Conservation (phyloP, 176 grass and related monocot genomes). For the Eremochloa ophiuroides region DNA sequence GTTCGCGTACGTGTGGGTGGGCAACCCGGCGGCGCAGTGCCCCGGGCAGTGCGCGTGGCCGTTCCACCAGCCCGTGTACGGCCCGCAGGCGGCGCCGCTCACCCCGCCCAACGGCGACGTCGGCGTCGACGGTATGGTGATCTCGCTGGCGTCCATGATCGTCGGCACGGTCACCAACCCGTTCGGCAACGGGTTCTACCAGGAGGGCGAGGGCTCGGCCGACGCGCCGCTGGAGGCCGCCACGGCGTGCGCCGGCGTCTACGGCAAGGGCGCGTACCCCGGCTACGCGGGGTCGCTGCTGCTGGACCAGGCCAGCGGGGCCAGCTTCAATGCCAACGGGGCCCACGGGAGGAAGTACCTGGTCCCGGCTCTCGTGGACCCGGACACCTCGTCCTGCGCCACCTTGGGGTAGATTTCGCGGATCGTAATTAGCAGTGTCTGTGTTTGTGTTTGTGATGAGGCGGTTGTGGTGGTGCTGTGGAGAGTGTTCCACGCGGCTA, state of each 20-base stretch:
- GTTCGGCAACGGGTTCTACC: conserved; percentile 76
- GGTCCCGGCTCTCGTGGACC: conserved; percentile 80
- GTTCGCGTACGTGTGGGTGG: conserved; percentile 90
- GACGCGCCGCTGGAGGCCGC: conserved; percentile 87
- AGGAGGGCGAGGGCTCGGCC: conserved; percentile 57
- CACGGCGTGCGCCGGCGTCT: conserved; percentile 82
- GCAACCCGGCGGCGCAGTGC: conserved; percentile 82
- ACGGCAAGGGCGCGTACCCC: conserved; percentile 86
- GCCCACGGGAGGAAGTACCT: conserved; percentile 69
- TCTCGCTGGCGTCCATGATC: conserved; percentile 83
- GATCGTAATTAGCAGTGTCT: not conserved
- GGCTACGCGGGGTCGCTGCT: conserved; percentile 66
- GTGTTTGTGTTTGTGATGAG: not conserved
- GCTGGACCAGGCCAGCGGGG: conserved; percentile 55
- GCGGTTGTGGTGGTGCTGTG: not conserved
- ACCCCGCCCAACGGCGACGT: conserved; percentile 90
- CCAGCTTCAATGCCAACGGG: conserved; percentile 79
- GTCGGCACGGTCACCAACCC: conserved; percentile 81
- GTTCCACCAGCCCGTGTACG: conserved; percentile 92
- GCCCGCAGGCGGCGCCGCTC: conserved; percentile 70
- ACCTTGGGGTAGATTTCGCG: conserved; percentile 51
- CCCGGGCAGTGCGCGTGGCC: conserved; percentile 92
- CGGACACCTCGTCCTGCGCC: conserved; percentile 69
- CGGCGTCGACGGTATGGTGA: conserved; percentile 81
- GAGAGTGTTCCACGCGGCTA: conserved; percentile 28